These are phyloP conservation scores for Davidsoniella eucalypti DNA, from an alignment of 2,329 filamentous ascomycete genomes.

Conservation along the genomic window DNA sequence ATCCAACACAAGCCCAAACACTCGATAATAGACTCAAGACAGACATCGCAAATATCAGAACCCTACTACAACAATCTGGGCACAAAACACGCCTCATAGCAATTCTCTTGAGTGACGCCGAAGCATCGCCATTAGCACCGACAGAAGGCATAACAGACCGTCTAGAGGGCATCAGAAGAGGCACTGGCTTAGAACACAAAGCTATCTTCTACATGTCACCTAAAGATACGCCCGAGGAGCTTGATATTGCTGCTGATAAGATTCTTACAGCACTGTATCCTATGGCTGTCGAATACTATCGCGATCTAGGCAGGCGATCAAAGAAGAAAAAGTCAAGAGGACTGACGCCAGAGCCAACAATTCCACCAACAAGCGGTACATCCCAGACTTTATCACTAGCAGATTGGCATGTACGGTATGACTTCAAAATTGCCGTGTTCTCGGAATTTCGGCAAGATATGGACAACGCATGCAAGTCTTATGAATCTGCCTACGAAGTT, in stretches of 20 bases:
- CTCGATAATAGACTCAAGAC: slow-evolving; percentile 76
- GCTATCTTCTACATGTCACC: slow-evolving; percentile 73
- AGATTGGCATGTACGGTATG: slow-evolving; percentile 87
- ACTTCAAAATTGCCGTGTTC: slow-evolving; percentile 82
- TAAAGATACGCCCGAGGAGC: slow-evolving; percentile 51
- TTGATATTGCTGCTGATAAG: slow-evolving; percentile 56
- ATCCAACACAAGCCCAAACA: slow-evolving; percentile 57
- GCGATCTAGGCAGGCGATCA: slow-evolving; percentile 82
- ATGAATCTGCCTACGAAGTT: slow-evolving; percentile 72
- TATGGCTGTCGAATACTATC: slow-evolving; percentile 72
- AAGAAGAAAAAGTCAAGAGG: slow-evolving; percentile 75
- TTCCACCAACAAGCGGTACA: slow-evolving; percentile 67
- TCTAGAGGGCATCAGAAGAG: slow-evolving; percentile 60
- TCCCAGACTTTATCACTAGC: slow-evolving; percentile 71
- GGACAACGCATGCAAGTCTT: slow-evolving; percentile 71
- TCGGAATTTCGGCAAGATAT: slow-evolving; percentile 89
- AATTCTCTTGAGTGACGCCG: slow-evolving; percentile 59
- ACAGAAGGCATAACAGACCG: slow-evolving; percentile 52
- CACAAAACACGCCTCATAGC: slow-evolving; percentile 67
- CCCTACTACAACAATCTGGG: slow-evolving; percentile 47
- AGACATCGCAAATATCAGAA: slow-evolving; percentile 66
- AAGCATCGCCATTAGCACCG: slow-evolving; percentile 18
- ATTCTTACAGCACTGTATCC: slow-evolving; percentile 59
- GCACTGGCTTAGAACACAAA: slow-evolving; percentile 67
- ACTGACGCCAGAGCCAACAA: slow-evolving; percentile 60